Evolutionary conservation across 2,329 filamentous ascomycete genomes (phyloP).

Genomic region (Nakataea oryzae): DNA sequence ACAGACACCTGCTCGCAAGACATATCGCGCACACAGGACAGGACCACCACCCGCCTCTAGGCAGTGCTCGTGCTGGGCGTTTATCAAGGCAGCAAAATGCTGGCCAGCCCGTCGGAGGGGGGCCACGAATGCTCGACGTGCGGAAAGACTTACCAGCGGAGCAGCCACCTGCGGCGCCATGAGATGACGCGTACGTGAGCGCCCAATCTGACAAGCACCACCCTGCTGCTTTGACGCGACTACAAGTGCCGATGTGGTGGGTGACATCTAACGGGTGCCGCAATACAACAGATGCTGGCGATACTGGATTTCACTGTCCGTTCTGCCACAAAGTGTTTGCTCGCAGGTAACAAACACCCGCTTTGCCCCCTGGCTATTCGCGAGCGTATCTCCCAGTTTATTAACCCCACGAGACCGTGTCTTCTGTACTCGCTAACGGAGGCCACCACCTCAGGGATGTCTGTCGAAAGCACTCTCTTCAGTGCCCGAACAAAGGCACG

Average conservation of each 20-base stretch:
- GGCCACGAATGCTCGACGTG: background rate
- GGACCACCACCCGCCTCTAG: no score
- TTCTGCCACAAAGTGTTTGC: constrained; percentile 4
- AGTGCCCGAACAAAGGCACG: constrained; percentile 11
- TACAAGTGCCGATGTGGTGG: background rate
- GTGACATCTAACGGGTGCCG: background rate
- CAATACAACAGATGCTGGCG: background rate
- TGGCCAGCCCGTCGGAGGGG: background rate
- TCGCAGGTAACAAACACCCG: background rate
- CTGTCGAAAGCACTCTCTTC: constrained; percentile 15
- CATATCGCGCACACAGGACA: background rate
- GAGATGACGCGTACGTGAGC: constrained; percentile 1
- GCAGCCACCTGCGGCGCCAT: constrained; percentile 3
- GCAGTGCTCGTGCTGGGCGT: no score
- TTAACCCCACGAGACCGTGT: background rate
- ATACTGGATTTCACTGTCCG: constrained; percentile 1
- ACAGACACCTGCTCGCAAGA: no score
- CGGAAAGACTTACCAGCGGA: constrained; percentile 3
- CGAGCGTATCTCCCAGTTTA: background rate
- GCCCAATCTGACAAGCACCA: no score
- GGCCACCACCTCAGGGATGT: constrained; percentile 5
- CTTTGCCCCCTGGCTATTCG: background rate
- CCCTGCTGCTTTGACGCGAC: background rate
- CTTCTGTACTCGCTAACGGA: background rate
- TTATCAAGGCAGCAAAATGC: background rate